Evolutionary conservation across 169 alveolate species (phyloP).

Genomic region (Plasmodium inui): DNA sequence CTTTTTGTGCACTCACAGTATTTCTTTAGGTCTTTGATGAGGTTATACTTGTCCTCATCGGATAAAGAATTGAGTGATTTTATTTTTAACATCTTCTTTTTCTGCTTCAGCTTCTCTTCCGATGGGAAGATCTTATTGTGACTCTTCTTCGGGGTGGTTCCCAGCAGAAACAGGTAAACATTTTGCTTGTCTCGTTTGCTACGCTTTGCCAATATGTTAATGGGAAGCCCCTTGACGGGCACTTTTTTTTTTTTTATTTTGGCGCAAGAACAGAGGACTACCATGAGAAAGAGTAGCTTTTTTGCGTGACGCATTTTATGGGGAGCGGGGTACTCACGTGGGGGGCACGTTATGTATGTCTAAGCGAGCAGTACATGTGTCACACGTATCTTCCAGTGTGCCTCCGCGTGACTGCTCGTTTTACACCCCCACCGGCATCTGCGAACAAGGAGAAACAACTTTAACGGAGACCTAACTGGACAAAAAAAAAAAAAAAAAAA

Average conservation of each 20-base stretch:
- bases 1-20: slow-evolving; percentile 82
- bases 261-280: slow-evolving; percentile 11
- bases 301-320: slow-evolving; percentile 41
- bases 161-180: slow-evolving; percentile 7
- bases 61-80: background rate
- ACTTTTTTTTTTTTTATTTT: slow-evolving; percentile 19
- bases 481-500: background rate
- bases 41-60: slow-evolving; percentile 53
- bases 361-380: background rate
- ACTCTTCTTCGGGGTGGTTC: background rate
- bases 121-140: background rate
- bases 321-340: background rate
- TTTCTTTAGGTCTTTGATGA: slow-evolving; percentile 59
- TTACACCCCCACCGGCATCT: background rate
- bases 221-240: background rate
- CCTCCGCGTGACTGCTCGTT: background rate
- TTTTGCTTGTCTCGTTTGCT: slow-evolving; percentile 5
- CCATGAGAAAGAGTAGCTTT: slow-evolving; percentile 31
- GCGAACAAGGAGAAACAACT: background rate
- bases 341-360: background rate
- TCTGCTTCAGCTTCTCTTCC: background rate
- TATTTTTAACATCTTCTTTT: slow-evolving; percentile 7
- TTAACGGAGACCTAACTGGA: background rate
- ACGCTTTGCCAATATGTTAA: slow-evolving; percentile 14
- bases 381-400: background rate